Evolutionary conservation across 257 asterid genomes (phyloP).

Genomic region (Solanum ahanhuiri): DNA sequence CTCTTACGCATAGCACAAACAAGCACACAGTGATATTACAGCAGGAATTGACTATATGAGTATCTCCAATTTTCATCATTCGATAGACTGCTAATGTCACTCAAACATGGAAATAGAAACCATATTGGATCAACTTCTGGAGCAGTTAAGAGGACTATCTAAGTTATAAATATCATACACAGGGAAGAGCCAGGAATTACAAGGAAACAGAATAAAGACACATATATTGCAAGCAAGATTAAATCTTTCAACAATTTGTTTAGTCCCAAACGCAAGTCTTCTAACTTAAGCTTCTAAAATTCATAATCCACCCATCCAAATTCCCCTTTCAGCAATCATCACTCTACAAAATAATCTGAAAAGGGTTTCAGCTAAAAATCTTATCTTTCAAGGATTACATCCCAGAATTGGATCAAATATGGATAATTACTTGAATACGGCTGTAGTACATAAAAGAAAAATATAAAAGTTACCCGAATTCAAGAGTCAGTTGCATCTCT

Average conservation of each 20-base stretch:
- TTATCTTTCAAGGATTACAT: background rate
- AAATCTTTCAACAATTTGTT: background rate
- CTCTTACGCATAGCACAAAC: background rate
- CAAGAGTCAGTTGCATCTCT: constrained; percentile 72
- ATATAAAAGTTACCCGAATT: constrained; percentile 50
- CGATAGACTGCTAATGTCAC: background rate
- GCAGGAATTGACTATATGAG: background rate
- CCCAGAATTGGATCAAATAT: background rate
- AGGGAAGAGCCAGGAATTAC: background rate
- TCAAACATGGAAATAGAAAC: background rate
- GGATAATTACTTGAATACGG: background rate
- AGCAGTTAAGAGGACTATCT: background rate
- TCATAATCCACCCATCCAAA: background rate
- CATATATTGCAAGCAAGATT: background rate
- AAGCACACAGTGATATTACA: background rate
- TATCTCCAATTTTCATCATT: background rate
- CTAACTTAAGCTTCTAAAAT: background rate
- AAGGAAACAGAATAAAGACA: background rate
- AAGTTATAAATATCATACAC: background rate
- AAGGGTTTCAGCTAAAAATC: background rate
- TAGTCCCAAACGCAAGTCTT: background rate
- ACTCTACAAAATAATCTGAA: background rate
- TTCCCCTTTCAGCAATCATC: background rate
- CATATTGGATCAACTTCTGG: background rate
- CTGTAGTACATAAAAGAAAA: background rate